Evolutionary conservation across 2,329 filamentous ascomycete genomes (phyloP).

Genomic region (Dothistroma pini): DNA sequence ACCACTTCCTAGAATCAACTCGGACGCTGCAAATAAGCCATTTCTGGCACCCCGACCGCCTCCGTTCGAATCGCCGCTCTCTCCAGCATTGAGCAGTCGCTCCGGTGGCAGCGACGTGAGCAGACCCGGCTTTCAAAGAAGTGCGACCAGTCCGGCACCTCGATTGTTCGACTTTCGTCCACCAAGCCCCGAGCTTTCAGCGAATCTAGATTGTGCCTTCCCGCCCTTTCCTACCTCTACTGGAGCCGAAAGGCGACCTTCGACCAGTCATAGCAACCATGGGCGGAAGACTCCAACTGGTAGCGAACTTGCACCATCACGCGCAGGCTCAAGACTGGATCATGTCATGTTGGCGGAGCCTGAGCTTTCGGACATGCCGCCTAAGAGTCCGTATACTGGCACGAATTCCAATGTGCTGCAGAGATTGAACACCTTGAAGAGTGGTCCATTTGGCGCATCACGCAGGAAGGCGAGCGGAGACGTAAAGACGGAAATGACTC

Average conservation of each 20-base stretch:
- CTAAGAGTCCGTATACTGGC: constrained; percentile 42
- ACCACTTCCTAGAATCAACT: constrained; percentile 30
- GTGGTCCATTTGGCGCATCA: constrained; percentile 57
- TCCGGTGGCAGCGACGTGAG: constrained; percentile 25
- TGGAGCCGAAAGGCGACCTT: constrained; percentile 22
- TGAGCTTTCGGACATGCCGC: constrained; percentile 29
- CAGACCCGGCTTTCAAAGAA: constrained; percentile 27
- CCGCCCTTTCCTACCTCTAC: constrained; percentile 47
- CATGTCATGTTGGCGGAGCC: constrained; percentile 14
- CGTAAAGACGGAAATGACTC: constrained; percentile 7
- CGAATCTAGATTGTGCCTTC: constrained; percentile 51
- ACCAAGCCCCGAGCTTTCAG: constrained; percentile 42
- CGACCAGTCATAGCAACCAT: constrained; percentile 18
- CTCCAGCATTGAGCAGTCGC: constrained; percentile 33
- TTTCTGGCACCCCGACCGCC: constrained; percentile 35
- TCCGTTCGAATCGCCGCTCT: constrained; percentile 54
- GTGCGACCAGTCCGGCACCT: constrained; percentile 32
- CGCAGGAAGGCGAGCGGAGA: constrained; percentile 20
- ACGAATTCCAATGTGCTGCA: constrained; percentile 47
- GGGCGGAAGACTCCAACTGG: constrained; percentile 26
- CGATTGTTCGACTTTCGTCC: constrained; percentile 32
- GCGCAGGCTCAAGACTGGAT: constrained; percentile 24
- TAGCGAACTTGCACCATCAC: constrained; percentile 27
- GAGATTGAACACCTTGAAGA: constrained; percentile 59
- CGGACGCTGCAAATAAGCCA: constrained; percentile 30